Percentiles rank a stretch among this genome's conserved stretches.
These are phyloP conservation scores for Osmanthus fragrans DNA, from an alignment of 257 asterid genomes.

Conservation along the genomic window DNA sequence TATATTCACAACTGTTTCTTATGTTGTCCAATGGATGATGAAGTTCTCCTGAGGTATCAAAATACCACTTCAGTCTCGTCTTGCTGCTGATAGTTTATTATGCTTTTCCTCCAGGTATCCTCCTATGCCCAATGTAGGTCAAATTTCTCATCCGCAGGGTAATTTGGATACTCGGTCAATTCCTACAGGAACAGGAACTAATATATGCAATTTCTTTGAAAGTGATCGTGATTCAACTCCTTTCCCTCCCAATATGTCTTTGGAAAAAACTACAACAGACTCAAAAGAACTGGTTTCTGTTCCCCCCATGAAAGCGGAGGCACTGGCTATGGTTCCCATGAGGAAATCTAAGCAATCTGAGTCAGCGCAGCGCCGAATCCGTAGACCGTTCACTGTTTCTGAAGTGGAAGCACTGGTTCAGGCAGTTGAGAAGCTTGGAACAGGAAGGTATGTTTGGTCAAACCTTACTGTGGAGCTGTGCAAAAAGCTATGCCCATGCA, in stretches of 20 bases:
- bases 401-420: slow-evolving; percentile 97
- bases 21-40: neutral
- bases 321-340: slow-evolving; percentile 61
- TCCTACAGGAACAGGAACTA: slow-evolving; percentile 40
- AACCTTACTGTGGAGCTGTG: neutral
- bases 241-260: slow-evolving; percentile 59
- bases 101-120: slow-evolving; percentile 49
- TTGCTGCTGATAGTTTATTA: slow-evolving; percentile 3
- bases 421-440: slow-evolving; percentile 98
- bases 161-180: slow-evolving; percentile 38
- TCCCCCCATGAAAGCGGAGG: slow-evolving; percentile 51
- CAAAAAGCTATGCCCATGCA: neutral
- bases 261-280: slow-evolving; percentile 48
- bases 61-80: neutral
- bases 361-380: slow-evolving; percentile 83
- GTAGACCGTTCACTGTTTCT: slow-evolving; percentile 91
- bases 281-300: slow-evolving; percentile 67
- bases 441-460: slow-evolving; percentile 68
- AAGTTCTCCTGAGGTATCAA: neutral
- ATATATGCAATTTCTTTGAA: slow-evolving; percentile 57
- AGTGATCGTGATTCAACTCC: slow-evolving; percentile 82
- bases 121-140: slow-evolving; percentile 34
- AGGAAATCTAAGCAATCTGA: slow-evolving; percentile 82
- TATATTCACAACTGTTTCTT: neutral
- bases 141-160: slow-evolving; percentile 34